These are phyloP conservation scores for Talaromyces sp. DNA, from an alignment of 2,329 filamentous ascomycete species.

Conservation along the genomic window DNA sequence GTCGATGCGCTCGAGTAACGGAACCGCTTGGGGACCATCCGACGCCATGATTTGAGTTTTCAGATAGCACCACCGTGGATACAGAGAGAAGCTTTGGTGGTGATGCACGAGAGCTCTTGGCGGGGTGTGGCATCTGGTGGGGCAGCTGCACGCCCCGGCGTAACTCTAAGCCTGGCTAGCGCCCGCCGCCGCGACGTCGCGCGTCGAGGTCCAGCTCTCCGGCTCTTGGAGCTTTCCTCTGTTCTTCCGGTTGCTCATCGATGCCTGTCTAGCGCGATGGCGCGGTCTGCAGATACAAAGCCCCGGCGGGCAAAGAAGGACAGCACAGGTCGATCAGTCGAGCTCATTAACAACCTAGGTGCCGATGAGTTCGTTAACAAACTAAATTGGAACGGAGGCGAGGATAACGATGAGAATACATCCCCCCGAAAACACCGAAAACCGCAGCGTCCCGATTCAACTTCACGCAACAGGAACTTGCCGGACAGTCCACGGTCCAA, in stretches of 20 bases:
- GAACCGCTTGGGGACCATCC: constrained; percentile 16
- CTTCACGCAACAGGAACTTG: neutral
- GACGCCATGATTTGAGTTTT: constrained; percentile 16
- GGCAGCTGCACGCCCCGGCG: neutral
- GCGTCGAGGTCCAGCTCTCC: neutral
- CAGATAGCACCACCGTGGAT: neutral
- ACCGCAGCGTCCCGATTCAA: neutral
- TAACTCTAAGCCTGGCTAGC: neutral
- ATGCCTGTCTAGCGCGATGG: neutral
- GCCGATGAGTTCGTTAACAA: constrained; percentile 14
- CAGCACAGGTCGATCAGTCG: constrained; percentile 14
- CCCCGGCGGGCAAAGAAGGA: constrained; percentile 12
- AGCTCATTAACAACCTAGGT: constrained; percentile 17
- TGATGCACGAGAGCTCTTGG: neutral
- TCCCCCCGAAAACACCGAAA: neutral
- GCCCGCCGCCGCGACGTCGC: neutral
- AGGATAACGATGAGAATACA: neutral
- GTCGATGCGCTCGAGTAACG: constrained; percentile 46
- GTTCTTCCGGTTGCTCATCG: neutral
- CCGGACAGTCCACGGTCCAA: neutral
- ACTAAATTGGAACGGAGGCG: constrained; percentile 4
- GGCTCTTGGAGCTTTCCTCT: neutral
- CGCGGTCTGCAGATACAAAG: neutral
- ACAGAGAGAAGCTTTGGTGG: neutral
- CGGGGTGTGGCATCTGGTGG: neutral